Conservation (phyloP, 805 yeast species). For the Saccharomycopsis vini region DNA sequence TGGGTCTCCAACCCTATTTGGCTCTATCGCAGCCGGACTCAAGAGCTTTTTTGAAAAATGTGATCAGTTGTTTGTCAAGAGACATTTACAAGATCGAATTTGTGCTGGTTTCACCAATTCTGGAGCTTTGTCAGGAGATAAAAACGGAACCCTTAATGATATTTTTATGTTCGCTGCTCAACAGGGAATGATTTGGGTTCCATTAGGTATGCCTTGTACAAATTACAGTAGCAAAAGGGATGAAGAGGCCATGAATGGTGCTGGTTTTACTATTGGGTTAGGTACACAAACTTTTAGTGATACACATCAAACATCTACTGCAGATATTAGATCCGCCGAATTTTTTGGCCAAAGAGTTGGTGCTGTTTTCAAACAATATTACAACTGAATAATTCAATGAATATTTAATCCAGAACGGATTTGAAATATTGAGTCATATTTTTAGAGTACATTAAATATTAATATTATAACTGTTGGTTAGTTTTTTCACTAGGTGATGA, state of each 20-base stretch:
- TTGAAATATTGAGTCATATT: no score
- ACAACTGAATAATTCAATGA: background rate
- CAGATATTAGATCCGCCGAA: slow-evolving; percentile 1
- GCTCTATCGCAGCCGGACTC: slow-evolving; percentile 12
- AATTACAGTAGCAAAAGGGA: slow-evolving; percentile 20
- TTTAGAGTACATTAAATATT: no score
- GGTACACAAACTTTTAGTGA: slow-evolving; percentile 11
- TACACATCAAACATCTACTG: background rate
- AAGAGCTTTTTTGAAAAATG: slow-evolving; percentile 12
- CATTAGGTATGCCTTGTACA: slow-evolving; percentile 16
- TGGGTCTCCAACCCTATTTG: slow-evolving; percentile 16
- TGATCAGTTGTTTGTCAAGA: background rate
- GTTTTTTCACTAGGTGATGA: no score
- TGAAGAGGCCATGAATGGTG: slow-evolving; percentile 12
- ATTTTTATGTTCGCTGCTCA: slow-evolving; percentile 12
- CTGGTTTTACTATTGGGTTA: slow-evolving; percentile 4
- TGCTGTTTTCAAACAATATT: slow-evolving; percentile 7
- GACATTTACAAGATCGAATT: slow-evolving; percentile 15
- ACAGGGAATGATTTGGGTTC: slow-evolving; percentile 19
- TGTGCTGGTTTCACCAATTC: slow-evolving; percentile 15
- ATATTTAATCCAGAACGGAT: no score
- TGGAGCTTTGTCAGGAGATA: slow-evolving; percentile 16
- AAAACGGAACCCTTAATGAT: slow-evolving; percentile 7
- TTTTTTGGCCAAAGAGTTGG: slow-evolving; percentile 12
- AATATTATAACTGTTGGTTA: no score